These are phyloP conservation scores for Scheffersomyces coipomensis DNA, from an alignment of 805 yeast genomes.

Conservation along the genomic window DNA sequence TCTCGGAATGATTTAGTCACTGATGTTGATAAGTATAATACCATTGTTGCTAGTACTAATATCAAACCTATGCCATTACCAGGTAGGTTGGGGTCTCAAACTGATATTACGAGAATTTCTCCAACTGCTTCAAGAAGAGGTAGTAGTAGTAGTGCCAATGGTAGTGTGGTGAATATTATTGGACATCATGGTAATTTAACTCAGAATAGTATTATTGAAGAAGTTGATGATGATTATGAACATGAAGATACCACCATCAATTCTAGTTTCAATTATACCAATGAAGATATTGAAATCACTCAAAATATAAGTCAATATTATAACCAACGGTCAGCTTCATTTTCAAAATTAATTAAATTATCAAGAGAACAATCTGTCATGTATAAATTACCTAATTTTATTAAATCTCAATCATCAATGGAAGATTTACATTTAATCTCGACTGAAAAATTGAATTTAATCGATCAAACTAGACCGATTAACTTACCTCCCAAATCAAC, in stretches of 20 bases:
- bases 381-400: conserved; percentile 36
- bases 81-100: conserved; percentile 18
- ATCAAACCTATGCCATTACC: conserved; percentile 30
- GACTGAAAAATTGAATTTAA: conserved; percentile 51
- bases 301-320: conserved; percentile 36
- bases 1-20: conserved; percentile 25
- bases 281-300: conserved; percentile 34
- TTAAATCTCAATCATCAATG: conserved; percentile 41
- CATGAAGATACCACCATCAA: neutral
- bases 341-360: conserved; percentile 28
- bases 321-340: conserved; percentile 31
- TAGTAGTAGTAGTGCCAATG: conserved; percentile 8
- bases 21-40: conserved; percentile 16
- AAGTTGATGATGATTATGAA: conserved; percentile 11
- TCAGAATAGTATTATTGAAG: conserved; percentile 17
- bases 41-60: neutral
- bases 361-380: conserved; percentile 31
- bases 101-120: conserved; percentile 3
- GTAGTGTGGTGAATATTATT: neutral
- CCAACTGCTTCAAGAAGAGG: conserved; percentile 7
- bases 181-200: neutral
- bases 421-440: conserved; percentile 65
- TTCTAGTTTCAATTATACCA: conserved; percentile 6
- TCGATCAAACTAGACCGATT: conserved; percentile 66
- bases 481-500: conserved; percentile 68